These are phyloP conservation scores for Arabidopsis thaliana DNA, from an alignment of 345 rosid genomes.

Conservation along the genomic window DNA sequence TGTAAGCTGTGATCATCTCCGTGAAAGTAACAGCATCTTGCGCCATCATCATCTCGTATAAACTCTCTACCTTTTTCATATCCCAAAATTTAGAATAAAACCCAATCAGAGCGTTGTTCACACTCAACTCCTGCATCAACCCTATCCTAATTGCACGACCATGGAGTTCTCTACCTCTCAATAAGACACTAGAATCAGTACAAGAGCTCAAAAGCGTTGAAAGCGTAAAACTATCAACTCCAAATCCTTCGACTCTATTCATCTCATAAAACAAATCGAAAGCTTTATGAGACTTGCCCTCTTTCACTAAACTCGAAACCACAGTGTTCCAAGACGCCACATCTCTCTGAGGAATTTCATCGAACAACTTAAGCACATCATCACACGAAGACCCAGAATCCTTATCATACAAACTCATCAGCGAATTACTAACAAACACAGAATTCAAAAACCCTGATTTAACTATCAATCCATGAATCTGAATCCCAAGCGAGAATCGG, in stretches of 20 bases:
- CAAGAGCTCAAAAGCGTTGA: conserved; percentile 71
- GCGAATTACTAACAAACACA: conserved; percentile 64
- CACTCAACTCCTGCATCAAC: conserved; percentile 58
- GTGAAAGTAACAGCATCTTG: conserved; percentile 74
- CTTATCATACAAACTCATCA: conserved; percentile 70
- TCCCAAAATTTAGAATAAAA: conserved; percentile 64
- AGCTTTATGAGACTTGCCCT: conserved; percentile 48
- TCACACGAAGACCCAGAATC: conserved; percentile 42
- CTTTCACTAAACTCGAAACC: conserved; percentile 66
- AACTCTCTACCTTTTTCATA: conserved; percentile 49
- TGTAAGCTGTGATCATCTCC: conserved; percentile 65
- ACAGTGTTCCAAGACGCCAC: conserved; percentile 74
- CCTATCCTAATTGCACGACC: conserved; percentile 66
- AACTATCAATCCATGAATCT: conserved; percentile 45
- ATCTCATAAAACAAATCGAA: conserved; percentile 56
- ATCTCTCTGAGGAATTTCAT: conserved; percentile 70
- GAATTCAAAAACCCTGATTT: conserved; percentile 42
- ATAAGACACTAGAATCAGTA: conserved; percentile 45
- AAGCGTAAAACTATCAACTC: conserved; percentile 62
- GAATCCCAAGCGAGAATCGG: conserved; percentile 40
- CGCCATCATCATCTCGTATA: conserved; percentile 59
- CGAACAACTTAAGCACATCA: conserved; percentile 60
- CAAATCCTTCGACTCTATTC: conserved; percentile 45
- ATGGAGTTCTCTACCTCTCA: conserved; percentile 71
- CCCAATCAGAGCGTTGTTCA: conserved; percentile 68